Percentiles rank a stretch among this genome's conserved stretches.
phyloP scores from a whole-genome alignment of 2,329 filamentous ascomycete genomes.

The Ploettnerulaceae sp. region DNA sequence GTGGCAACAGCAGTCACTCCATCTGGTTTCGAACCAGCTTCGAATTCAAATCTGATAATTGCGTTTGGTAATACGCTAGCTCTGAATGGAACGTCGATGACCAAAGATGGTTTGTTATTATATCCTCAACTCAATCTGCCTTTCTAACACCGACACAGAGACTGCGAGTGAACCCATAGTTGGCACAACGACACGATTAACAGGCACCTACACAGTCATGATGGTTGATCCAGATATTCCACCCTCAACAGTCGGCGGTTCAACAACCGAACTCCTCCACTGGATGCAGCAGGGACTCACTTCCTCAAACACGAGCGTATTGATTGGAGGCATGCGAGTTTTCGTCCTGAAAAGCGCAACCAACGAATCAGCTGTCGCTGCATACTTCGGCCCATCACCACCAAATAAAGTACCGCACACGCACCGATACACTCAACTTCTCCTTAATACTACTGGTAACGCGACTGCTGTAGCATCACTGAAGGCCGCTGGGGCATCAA shows the following conservation, averaged over 20 bases:
- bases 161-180: slow-evolving; percentile 22
- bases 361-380: slow-evolving; percentile 23
- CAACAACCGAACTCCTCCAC: slow-evolving; percentile 28
- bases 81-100: slow-evolving; percentile 24
- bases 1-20: slow-evolving; percentile 28
- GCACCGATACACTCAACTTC: slow-evolving; percentile 28
- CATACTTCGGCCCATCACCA: slow-evolving; percentile 26
- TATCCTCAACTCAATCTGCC: neutral
- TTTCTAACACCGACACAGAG: slow-evolving; percentile 10
- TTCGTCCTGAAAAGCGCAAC: slow-evolving; percentile 23
- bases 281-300: slow-evolving; percentile 30
- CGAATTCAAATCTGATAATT: slow-evolving; percentile 24
- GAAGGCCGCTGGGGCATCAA: slow-evolving; percentile 6
- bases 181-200: slow-evolving; percentile 21
- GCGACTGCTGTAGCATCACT: slow-evolving; percentile 7
- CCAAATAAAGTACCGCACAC: slow-evolving; percentile 24
- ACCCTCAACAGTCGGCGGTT: slow-evolving; percentile 14
- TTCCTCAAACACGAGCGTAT: slow-evolving; percentile 22
- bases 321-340: slow-evolving; percentile 22
- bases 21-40: slow-evolving; percentile 25
- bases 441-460: slow-evolving; percentile 27
- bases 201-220: slow-evolving; percentile 29
- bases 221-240: slow-evolving; percentile 32
- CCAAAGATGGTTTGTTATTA: slow-evolving; percentile 22
- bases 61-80: slow-evolving; percentile 25